Evolutionary conservation across 1,284 basidiomycete species (phyloP).

Genomic region (Ganoderma sinense): DNA sequence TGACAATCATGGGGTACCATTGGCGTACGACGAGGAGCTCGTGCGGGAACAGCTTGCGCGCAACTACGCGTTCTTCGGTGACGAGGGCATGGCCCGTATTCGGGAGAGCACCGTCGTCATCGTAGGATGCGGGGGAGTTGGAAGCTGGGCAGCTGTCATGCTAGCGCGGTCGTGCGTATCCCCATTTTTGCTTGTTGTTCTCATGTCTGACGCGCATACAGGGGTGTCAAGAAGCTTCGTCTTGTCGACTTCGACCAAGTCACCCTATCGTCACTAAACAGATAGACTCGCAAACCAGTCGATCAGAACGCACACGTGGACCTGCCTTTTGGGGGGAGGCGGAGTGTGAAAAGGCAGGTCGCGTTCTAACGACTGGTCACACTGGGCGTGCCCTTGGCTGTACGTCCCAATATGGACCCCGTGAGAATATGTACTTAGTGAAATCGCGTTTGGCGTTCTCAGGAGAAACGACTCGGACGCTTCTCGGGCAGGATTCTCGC

Average conservation of each 20-base stretch:
- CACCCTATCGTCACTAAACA: slow-evolving; percentile 90
- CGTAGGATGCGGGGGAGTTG: slow-evolving; percentile 96
- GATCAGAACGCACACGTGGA: too few relatives aligned
- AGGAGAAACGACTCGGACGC: too few relatives aligned
- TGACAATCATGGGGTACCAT: slow-evolving; percentile 10
- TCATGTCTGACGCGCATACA: slow-evolving; percentile 37
- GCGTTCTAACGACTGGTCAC: too few relatives aligned
- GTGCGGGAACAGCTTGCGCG: slow-evolving; percentile 89
- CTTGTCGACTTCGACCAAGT: slow-evolving; percentile 94
- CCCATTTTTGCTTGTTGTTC: not conserved
- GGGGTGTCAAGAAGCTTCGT: slow-evolving; percentile 77
- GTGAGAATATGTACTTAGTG: too few relatives aligned
- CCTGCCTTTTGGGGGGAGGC: too few relatives aligned
- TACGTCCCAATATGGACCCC: too few relatives aligned
- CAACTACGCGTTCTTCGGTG: slow-evolving; percentile 96
- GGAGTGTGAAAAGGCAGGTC: too few relatives aligned
- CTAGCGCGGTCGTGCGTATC: slow-evolving; percentile 81
- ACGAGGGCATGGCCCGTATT: slow-evolving; percentile 87
- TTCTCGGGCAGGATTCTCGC: too few relatives aligned
- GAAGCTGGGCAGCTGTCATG: slow-evolving; percentile 96
- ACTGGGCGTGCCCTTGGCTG: too few relatives aligned
- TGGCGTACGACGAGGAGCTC: slow-evolving; percentile 76
- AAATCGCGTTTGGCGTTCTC: too few relatives aligned
- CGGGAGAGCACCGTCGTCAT: slow-evolving; percentile 84
- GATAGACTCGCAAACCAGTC: too few relatives aligned